A percentile compares a stretch with the other conserved stretches of the same genome.
phyloP scores from a whole-genome alignment of 164 flowering plant species.

The Stephania japonica region DNA sequence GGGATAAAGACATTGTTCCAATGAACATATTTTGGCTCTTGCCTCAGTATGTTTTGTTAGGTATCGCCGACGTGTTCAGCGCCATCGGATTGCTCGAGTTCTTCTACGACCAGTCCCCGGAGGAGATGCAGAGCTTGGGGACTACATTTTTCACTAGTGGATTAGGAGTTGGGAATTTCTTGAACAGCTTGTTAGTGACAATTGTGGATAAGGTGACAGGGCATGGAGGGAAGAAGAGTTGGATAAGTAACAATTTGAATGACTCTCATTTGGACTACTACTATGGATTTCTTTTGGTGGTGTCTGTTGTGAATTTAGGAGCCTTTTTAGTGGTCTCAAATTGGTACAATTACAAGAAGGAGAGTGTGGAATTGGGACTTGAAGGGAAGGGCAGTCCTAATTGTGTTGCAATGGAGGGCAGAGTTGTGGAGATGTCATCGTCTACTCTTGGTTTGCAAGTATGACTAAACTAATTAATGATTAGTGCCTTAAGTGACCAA shows the following conservation, averaged over 20 bases:
- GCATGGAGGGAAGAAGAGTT: conserved; percentile 44
- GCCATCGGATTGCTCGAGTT: conserved; percentile 73
- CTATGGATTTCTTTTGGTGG: conserved; percentile 55
- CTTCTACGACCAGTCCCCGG: conserved; percentile 83
- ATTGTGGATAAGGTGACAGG: conserved; percentile 62
- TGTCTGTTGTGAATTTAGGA: conserved; percentile 42
- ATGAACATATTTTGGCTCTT: conserved; percentile 71
- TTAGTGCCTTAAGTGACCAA: too few species aligned
- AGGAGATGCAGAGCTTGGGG: conserved; percentile 81
- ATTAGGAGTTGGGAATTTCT: conserved; percentile 75
- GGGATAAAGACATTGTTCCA: conserved; percentile 52
- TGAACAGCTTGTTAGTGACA: conserved; percentile 76
- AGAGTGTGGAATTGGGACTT: conserved; percentile 22
- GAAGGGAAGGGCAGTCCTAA: background rate
- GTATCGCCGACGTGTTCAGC: conserved; percentile 71
- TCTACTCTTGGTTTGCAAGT: background rate
- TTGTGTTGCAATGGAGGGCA: conserved; percentile 1
- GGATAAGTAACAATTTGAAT: conserved; percentile 83
- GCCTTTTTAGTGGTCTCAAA: conserved; percentile 60
- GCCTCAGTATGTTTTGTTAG: conserved; percentile 70
- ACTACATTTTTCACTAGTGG: conserved; percentile 82
- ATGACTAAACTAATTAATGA: background rate
- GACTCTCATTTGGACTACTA: conserved; percentile 74
- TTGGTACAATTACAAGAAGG: conserved; percentile 62
- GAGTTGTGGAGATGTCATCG: background rate